phyloP scores from a whole-genome alignment of 2,329 filamentous ascomycete genomes.

The Claviceps pazoutovae region DNA sequence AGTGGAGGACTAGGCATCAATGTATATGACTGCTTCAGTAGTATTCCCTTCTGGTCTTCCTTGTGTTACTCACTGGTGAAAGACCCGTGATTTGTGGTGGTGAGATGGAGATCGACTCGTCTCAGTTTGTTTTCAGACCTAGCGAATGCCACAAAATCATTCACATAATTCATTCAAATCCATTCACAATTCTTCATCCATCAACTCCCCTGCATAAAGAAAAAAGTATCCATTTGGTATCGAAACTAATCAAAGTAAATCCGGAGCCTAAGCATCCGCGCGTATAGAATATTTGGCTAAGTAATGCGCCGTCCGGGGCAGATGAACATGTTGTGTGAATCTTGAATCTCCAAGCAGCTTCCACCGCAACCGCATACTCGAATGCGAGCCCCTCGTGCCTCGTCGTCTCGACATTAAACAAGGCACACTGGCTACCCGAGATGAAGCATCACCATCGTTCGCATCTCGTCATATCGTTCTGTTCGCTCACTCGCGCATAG shows the following conservation, averaged over 20 bases:
- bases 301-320: conserved; percentile 2
- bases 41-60: too few relatives aligned
- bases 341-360: conserved; percentile 6
- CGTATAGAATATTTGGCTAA: conserved; percentile 9
- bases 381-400: neutral
- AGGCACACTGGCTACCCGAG: neutral
- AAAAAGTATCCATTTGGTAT: conserved; percentile 10
- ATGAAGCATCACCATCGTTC: conserved; percentile 6
- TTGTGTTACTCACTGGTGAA: too few relatives aligned
- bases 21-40: too few relatives aligned
- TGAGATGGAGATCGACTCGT: too few relatives aligned
- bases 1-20: too few relatives aligned
- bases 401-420: neutral
- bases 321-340: conserved; percentile 8
- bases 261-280: conserved; percentile 7
- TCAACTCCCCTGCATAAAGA: neutral
- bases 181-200: too few relatives aligned
- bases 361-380: neutral
- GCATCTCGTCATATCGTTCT: conserved; percentile 6
- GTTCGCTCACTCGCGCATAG: conserved; percentile 3
- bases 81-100: too few relatives aligned
- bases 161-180: too few relatives aligned
- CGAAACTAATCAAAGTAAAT: conserved; percentile 13
- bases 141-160: neutral
- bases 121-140: too few relatives aligned